These are phyloP conservation scores for Entomortierella beljakovae DNA, from an alignment of 192 early-diverging fungal species.

Conservation along the genomic window DNA sequence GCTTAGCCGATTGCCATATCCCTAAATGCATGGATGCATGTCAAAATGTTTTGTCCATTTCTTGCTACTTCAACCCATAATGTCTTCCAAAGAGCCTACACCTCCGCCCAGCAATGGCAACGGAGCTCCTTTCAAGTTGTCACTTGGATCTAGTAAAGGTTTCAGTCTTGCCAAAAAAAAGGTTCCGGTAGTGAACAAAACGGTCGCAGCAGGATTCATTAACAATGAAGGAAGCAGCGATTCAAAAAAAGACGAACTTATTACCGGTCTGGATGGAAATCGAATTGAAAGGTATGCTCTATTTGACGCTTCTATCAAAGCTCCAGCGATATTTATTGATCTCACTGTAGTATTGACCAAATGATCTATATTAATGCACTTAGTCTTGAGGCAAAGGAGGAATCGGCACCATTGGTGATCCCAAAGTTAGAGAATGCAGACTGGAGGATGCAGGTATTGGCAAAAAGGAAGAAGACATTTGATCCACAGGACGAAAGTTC, in stretches of 20 bases:
- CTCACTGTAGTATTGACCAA: not conserved
- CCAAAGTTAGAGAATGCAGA: conserved; percentile 57
- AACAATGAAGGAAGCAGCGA: conserved; percentile 55
- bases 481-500: conserved; percentile 24
- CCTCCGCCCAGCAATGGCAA: conserved; percentile 6
- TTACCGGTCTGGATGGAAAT: conserved; percentile 62
- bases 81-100: conserved; percentile 22
- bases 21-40: not conserved
- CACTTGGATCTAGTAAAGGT: conserved; percentile 24
- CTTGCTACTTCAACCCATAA: not conserved
- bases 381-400: conserved; percentile 52
- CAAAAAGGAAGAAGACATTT: conserved; percentile 51
- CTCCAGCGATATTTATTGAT: not conserved
- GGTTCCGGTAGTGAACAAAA: conserved; percentile 22
- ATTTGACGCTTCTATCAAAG: not conserved
- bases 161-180: conserved; percentile 14
- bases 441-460: conserved; percentile 52
- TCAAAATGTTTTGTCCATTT: not conserved
- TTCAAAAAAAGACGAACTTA: conserved; percentile 44
- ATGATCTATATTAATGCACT: not conserved
- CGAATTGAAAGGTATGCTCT: conserved; percentile 52
- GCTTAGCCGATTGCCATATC: conserved; percentile 1
- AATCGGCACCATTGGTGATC: conserved; percentile 54
- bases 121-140: conserved; percentile 30
- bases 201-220: conserved; percentile 32